Evolutionary conservation across 1,284 basidiomycete genomes (phyloP).

Genomic region (Cryptococcus hybrid): DNA sequence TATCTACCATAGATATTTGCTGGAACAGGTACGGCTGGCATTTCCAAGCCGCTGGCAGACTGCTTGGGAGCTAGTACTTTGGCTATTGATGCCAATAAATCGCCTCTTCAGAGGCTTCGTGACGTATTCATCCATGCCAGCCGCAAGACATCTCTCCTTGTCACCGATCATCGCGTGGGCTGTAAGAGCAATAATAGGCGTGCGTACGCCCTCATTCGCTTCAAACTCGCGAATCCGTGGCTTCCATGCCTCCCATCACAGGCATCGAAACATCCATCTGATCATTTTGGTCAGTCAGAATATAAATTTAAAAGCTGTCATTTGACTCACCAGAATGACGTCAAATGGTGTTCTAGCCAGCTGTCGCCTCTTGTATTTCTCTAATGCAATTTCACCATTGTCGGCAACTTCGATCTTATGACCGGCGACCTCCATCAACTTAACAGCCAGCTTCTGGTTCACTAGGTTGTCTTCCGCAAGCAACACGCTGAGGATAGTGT

Average conservation of each 20-base stretch:
- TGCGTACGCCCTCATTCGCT: slow-evolving; percentile 67
- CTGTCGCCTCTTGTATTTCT: slow-evolving; percentile 44
- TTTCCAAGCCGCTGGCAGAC: background rate
- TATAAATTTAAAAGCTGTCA: slow-evolving; percentile 15
- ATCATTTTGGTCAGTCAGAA: slow-evolving; percentile 4
- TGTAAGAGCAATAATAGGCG: slow-evolving; percentile 94
- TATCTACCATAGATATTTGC: background rate
- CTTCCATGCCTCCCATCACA: slow-evolving; percentile 63
- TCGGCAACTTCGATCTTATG: slow-evolving; percentile 97
- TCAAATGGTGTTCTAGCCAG: slow-evolving; percentile 64
- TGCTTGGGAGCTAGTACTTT: slow-evolving; percentile 32
- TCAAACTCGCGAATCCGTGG: slow-evolving; percentile 68
- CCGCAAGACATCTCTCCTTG: slow-evolving; percentile 85
- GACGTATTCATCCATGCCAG: slow-evolving; percentile 62
- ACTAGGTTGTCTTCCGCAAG: slow-evolving; percentile 97
- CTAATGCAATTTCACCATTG: slow-evolving; percentile 70
- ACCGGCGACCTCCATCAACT: slow-evolving; percentile 95
- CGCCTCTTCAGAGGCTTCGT: slow-evolving; percentile 51
- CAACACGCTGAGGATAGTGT: slow-evolving; percentile 88
- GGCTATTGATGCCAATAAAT: slow-evolving; percentile 47
- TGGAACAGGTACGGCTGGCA: background rate
- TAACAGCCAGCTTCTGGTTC: slow-evolving; percentile 89
- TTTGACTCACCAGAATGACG: slow-evolving; percentile 68
- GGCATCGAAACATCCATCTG: slow-evolving; percentile 99
- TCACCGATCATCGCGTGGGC: slow-evolving; percentile 83